Base-by-base conservation (phyloP, 2,329 filamentous ascomycete species). In the Aspergillus sp. region DNA sequence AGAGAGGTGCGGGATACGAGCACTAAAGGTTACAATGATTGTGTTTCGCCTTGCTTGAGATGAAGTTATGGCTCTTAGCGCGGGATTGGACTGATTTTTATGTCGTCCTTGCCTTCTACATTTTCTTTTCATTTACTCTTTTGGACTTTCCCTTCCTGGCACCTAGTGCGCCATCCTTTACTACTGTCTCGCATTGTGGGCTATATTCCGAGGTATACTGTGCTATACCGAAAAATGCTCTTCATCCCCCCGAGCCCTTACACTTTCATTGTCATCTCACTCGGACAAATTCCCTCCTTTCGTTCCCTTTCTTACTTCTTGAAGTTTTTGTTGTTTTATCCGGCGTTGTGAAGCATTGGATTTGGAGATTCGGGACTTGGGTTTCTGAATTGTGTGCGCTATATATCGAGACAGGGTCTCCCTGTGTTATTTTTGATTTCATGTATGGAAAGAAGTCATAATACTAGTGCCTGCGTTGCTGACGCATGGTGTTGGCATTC, bases 1-100 rank as follows among this genome's bases (percentile, higher is more conserved):
- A 86, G 70, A 72, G 83, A 65, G 83, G 83, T 41, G 83, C 83
- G 30, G 83, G 83, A 42, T 86, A 86, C 61, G 83, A 86, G 54
- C 79, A 81, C 66, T 81, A 72, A 71, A 58, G 48, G 52, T 32
- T 56, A 46, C 47, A 44, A 54, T 54, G 54, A 60, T 54, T 59
- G 41, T 42, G 40, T 60, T 64, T 57, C 55, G 56, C 60, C 56
- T 65, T 62, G 59, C 60, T 63, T 58, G 65, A 65, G 57, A 72
- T 69, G 68, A 71, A 70, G 65, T 69, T 65, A 72, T 66, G 67
- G 66, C 65, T 48, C 35, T 61, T 60, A 65, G 67, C 65, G 65
- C 59, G 60, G 61, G 60, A 59, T 53, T 58, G 59, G 58, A 60
- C 58, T 64, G 59, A 60, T 54, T 63, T 56, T 55, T 57, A 53